Conservation (phyloP, 1,139 yeast species). For the Lodderomyces metapsilosis region DNA sequence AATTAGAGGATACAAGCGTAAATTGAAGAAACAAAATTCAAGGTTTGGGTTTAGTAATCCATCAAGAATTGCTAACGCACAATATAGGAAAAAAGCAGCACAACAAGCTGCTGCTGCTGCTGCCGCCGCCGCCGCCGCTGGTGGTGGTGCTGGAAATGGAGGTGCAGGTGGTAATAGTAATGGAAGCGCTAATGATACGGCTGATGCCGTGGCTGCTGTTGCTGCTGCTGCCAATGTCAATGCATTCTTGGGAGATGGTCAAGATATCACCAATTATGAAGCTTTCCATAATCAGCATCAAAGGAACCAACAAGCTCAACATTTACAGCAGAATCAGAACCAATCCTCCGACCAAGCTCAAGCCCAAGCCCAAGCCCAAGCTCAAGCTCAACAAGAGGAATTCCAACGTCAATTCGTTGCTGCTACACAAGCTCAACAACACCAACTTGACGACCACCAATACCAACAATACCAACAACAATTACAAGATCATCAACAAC, state of each 20-base stretch:
- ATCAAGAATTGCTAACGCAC: conserved; percentile 21
- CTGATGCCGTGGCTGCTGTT: conserved; percentile 15
- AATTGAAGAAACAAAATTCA: conserved; percentile 42
- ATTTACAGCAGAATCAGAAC: conserved; percentile 7
- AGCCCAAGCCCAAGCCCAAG: conserved; percentile 15
- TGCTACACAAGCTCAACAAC: conserved; percentile 29
- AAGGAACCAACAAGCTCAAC: conserved; percentile 20
- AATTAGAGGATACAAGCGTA: conserved; percentile 57
- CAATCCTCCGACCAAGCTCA: conserved; percentile 9
- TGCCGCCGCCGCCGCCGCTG: conserved; percentile 13
- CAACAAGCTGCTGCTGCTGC: conserved; percentile 15
- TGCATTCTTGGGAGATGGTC: conserved; percentile 33
- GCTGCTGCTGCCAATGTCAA: conserved; percentile 26
- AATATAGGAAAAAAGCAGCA: conserved; percentile 14
- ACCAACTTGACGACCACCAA: conserved; percentile 28
- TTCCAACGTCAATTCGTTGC: conserved; percentile 38
- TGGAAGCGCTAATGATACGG: conserved; percentile 6
- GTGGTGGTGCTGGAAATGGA: conserved; percentile 1
- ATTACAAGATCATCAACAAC: conserved; percentile 20
- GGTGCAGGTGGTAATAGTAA: conserved; percentile 5
- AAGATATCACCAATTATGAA: conserved; percentile 11
- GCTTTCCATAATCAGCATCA: conserved; percentile 7
- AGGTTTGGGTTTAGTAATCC: conserved; percentile 21
- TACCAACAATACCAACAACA: conserved; percentile 29
- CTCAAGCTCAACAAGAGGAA: conserved; percentile 34